Percentiles rank a stretch among this genome's conserved stretches.
Evolutionary conservation across 192 early-diverging fungal genomes (phyloP).

Genomic region (Coemansia sp.): DNA sequence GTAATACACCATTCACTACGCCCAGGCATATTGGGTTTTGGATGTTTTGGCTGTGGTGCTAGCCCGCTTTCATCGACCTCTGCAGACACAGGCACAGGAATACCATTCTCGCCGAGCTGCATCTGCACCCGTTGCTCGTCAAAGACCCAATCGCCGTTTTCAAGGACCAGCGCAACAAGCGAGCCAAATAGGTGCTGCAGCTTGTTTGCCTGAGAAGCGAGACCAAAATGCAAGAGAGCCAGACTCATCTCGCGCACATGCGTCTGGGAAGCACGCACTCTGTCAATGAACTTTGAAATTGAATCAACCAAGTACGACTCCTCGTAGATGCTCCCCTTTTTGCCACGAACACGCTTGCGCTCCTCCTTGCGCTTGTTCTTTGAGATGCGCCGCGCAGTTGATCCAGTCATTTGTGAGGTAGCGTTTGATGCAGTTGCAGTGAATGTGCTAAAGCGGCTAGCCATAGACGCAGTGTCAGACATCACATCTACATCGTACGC

Average conservation of each 20-base stretch:
- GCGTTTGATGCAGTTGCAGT: constrained; percentile 65
- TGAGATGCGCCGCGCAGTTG: constrained; percentile 40
- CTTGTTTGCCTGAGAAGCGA: constrained; percentile 47
- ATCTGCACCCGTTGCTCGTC: constrained; percentile 41
- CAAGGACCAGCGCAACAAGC: constrained; percentile 51
- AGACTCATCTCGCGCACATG: constrained; percentile 60
- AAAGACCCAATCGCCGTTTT: constrained; percentile 55
- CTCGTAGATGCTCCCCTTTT: constrained; percentile 86
- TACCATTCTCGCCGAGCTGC: constrained; percentile 21
- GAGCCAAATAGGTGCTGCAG: constrained; percentile 56
- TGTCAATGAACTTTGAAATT: constrained; percentile 29
- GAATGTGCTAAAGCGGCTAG: constrained; percentile 80
- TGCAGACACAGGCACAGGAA: constrained; percentile 23
- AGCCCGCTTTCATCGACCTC: constrained; percentile 26
- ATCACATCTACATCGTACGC: constrained; percentile 74
- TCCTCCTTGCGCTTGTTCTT: constrained; percentile 73
- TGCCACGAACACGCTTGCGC: constrained; percentile 80
- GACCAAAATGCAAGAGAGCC: constrained; percentile 55
- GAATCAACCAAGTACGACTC: constrained; percentile 86
- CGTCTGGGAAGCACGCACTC: constrained; percentile 38
- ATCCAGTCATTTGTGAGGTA: constrained; percentile 66
- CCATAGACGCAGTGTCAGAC: constrained; percentile 95
- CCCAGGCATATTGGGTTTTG: constrained; percentile 16
- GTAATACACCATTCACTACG: neutral
- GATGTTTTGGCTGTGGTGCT: constrained; percentile 22